Evolutionary conservation across 805 yeast genomes (phyloP).

Genomic region (Phaffomyces opuntiae): DNA sequence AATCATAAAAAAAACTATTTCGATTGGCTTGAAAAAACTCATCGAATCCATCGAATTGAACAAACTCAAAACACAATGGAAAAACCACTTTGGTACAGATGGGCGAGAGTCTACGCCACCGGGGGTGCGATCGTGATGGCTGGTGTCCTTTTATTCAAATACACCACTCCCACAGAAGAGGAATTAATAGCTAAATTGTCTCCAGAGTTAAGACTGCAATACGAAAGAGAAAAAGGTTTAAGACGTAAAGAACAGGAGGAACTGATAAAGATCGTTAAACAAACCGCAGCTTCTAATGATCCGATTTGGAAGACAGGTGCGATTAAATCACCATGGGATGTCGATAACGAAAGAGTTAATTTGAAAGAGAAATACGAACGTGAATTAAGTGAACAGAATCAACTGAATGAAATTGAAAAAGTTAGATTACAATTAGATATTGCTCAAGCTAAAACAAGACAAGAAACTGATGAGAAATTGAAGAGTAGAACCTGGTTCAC

Average conservation of each 20-base stretch:
- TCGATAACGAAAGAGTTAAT: conserved; percentile 24
- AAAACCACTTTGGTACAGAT: conserved; percentile 47
- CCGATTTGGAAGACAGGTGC: conserved; percentile 82
- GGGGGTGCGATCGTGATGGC: conserved; percentile 65
- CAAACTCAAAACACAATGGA: conserved; percentile 10
- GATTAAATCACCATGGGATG: conserved; percentile 61
- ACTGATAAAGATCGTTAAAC: conserved; percentile 56
- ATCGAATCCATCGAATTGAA: background rate
- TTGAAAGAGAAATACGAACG: conserved; percentile 42
- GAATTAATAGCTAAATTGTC: conserved; percentile 65
- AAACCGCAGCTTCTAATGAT: conserved; percentile 60
- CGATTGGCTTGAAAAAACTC: conserved; percentile 2
- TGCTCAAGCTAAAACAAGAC: conserved; percentile 23
- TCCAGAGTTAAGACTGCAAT: conserved; percentile 76
- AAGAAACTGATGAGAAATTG: conserved; percentile 26
- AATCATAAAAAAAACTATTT: conserved; percentile 2
- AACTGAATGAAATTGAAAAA: conserved; percentile 34
- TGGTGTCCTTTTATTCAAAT: conserved; percentile 67
- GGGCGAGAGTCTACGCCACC: conserved; percentile 49
- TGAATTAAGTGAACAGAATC: conserved; percentile 37
- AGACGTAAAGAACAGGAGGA: conserved; percentile 65
- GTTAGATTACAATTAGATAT: conserved; percentile 33
- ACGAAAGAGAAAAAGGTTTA: conserved; percentile 54
- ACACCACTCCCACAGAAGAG: conserved; percentile 81
- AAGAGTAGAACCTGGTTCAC: conserved; percentile 28